Base-by-base conservation (phyloP, 805 yeast species). In the Metschnikowia picachoensis region DNA sequence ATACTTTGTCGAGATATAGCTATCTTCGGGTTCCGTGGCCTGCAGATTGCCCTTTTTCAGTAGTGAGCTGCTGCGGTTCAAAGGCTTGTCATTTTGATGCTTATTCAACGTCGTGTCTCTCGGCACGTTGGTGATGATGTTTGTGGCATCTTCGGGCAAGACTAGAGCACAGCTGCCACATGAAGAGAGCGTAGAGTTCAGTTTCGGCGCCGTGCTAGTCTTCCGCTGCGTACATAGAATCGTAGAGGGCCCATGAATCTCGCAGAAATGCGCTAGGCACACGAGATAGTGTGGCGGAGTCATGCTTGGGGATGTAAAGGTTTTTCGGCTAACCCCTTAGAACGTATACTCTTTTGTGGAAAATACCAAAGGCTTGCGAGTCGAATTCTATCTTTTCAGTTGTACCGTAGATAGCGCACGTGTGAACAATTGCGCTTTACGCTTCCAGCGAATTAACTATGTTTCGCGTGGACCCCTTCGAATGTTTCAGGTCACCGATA, bases 251-350 rank as follows among this genome's bases (percentile, higher is more conserved):
- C 92, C 92, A 59, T 85, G 91, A 17, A 80, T 74, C 62, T 85
- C 92, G 61, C 92, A 85, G 61, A 85, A 85, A 59, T 85, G 92
- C 0, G 88, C 83, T 39, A 85, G 60, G 16, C 85, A 71, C 9
- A 80, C 63, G 10, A 76, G 75, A 58, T 67, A 78, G 35, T 73
- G 66, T 30, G 60, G 57, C 70, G 16, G 27, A 17, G 28, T 1
- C 43, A 40, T 33, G 20, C 6, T 25, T 17, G 16, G 10, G 27
- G 38, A 16, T 17, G 27, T 8, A 7, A 28, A 9, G 14, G 14
- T 13, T 14, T 11, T 20, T 17, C 13, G 38, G 27, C 2, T n/a
- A 11, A 11, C 11, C 2, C 2, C 25, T 7, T 20, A 5, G 7
- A 3, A 1, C 25, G 25, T 20, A 1, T 20, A 20, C 7, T 7